phyloP scores from a whole-genome alignment of 345 rosid genomes.

The Salix exigua region DNA sequence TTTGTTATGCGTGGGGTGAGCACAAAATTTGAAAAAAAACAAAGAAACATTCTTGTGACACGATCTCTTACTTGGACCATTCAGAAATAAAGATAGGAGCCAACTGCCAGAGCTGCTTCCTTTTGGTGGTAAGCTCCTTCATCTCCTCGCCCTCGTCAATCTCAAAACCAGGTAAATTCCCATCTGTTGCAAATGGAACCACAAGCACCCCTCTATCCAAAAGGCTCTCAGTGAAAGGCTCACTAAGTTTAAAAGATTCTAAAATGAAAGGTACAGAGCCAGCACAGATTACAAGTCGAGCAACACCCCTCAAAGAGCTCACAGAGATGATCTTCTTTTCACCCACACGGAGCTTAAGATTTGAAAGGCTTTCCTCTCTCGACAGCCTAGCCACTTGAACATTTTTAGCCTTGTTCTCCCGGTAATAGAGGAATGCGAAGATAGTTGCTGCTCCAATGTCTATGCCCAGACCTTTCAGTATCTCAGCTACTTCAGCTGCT shows the following conservation, averaged over 20 bases:
- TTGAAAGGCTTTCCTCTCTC: slow-evolving; percentile 85
- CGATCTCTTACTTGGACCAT: slow-evolving; percentile 71
- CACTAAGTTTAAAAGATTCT: slow-evolving; percentile 74
- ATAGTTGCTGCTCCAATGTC: slow-evolving; percentile 71
- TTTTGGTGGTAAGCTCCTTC: slow-evolving; percentile 45
- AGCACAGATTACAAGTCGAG: slow-evolving; percentile 84
- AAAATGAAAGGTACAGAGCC: slow-evolving; percentile 62
- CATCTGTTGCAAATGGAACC: slow-evolving; percentile 75
- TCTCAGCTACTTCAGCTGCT: slow-evolving; percentile 62
- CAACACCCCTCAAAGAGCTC: slow-evolving; percentile 62
- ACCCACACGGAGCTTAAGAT: slow-evolving; percentile 75
- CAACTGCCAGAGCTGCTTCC: slow-evolving; percentile 85
- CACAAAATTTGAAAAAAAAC: neutral
- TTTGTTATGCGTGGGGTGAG: slow-evolving; percentile 1
- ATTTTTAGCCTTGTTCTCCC: slow-evolving; percentile 70
- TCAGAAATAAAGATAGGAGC: slow-evolving; percentile 54
- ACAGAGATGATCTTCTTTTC: slow-evolving; percentile 59
- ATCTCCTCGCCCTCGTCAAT: slow-evolving; percentile 60
- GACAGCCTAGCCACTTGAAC: slow-evolving; percentile 80
- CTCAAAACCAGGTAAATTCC: slow-evolving; percentile 54
- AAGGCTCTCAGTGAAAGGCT: slow-evolving; percentile 66
- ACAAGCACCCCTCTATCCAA: slow-evolving; percentile 88
- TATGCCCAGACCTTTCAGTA: slow-evolving; percentile 58
- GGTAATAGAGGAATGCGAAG: slow-evolving; percentile 71
- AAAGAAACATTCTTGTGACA: neutral